These are phyloP conservation scores for Clathrospora elynae DNA, from an alignment of 2,329 filamentous ascomycete genomes.

Conservation along the genomic window DNA sequence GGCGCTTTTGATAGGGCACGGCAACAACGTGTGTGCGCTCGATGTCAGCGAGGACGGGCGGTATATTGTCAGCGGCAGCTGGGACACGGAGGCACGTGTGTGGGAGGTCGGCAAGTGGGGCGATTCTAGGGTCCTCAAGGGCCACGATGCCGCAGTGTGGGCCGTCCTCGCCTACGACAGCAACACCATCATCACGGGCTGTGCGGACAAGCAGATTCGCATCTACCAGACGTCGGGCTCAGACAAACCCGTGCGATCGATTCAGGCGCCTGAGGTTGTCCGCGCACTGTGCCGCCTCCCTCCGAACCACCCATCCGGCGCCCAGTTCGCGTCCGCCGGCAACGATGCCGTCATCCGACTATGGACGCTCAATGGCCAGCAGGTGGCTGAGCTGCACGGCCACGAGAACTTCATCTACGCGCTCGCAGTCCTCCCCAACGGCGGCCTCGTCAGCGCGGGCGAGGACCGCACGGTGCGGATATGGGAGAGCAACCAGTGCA, in stretches of 20 bases:
- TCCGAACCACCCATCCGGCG: constrained; percentile 74
- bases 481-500: constrained; percentile 81
- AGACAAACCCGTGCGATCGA: constrained; percentile 66
- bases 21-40: constrained; percentile 84
- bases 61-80: constrained; percentile 87
- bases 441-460: constrained; percentile 86
- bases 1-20: constrained; percentile 82
- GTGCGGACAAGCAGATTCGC: constrained; percentile 86
- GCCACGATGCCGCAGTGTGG: constrained; percentile 86
- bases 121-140: constrained; percentile 69
- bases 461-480: constrained; percentile 93
- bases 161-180: constrained; percentile 84
- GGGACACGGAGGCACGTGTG: constrained; percentile 86
- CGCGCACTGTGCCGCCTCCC: constrained; percentile 87
- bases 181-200: constrained; percentile 76
- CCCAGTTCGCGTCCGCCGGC: constrained; percentile 91
- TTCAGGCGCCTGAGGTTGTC: constrained; percentile 77
- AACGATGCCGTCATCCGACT: constrained; percentile 89
- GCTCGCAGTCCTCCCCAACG: constrained; percentile 74
- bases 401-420: constrained; percentile 97
- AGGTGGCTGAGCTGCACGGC: constrained; percentile 77
- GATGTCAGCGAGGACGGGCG: constrained; percentile 74
- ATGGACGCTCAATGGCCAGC: constrained; percentile 80
- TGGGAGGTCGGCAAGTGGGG: constrained; percentile 91
- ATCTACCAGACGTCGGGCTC: constrained; percentile 72